phyloP scores from a whole-genome alignment of 768 basidiomycete genomes.

The Jaapia argillacea region DNA sequence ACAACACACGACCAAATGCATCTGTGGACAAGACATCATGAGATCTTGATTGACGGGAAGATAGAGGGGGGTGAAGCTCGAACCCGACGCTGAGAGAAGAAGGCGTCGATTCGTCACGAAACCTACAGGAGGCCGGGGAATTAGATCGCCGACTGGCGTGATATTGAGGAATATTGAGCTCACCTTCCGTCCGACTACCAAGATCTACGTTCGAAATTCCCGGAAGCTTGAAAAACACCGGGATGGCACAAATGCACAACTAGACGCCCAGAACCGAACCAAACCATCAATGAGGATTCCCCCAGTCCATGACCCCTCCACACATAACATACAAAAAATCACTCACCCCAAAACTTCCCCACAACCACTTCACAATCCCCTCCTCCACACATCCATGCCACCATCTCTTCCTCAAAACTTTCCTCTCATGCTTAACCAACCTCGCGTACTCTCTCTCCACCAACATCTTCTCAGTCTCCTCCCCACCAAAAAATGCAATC shows the following conservation, averaged over 20 bases:
- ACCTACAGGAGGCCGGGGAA: too few relatives aligned
- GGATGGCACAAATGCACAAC: constrained; percentile 86
- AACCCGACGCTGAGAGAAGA: constrained; percentile 77
- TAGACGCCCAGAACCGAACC: constrained; percentile 15
- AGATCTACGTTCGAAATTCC: constrained; percentile 61
- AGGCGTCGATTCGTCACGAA: constrained; percentile 95
- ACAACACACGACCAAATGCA: constrained; percentile 94
- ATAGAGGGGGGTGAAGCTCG: constrained; percentile 6
- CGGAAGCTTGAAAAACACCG: constrained; percentile 83
- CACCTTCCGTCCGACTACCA: constrained; percentile 85
- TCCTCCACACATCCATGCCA: constrained; percentile 92
- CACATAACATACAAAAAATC: background rate
- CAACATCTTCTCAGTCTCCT: constrained; percentile 83
- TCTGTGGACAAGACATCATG: constrained; percentile 34
- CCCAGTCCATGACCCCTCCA: background rate
- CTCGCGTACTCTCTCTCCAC: constrained; percentile 84
- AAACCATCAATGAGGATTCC: background rate
- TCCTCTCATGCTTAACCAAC: constrained; percentile 78
- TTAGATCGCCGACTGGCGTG: too few relatives aligned
- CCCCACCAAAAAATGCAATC: constrained; percentile 81
- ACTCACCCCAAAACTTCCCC: constrained; percentile 89
- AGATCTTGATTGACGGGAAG: background rate
- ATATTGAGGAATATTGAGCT: constrained; percentile 2
- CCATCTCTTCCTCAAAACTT: constrained; percentile 69
- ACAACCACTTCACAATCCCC: constrained; percentile 92